These are phyloP conservation scores for Monosporascus sp. DNA, from an alignment of 2,329 filamentous ascomycete species.

Conservation along the genomic window DNA sequence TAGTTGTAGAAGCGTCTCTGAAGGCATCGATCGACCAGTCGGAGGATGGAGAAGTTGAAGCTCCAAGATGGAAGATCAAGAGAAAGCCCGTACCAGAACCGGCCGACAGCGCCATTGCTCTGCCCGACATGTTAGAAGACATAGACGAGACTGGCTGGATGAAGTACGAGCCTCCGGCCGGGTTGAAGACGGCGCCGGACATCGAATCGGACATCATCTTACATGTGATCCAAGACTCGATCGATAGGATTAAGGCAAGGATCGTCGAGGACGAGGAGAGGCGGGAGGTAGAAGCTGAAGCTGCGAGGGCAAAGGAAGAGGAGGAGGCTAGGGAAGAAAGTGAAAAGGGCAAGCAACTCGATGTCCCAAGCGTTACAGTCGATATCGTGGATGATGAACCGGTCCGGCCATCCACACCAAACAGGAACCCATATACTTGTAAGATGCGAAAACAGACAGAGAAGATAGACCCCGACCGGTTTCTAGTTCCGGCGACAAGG, in stretches of 20 bases:
- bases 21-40: neutral
- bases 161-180: constrained; percentile 40
- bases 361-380: neutral
- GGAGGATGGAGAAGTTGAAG: constrained; percentile 4
- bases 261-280: constrained; percentile 29
- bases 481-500: constrained; percentile 6
- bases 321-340: constrained; percentile 7
- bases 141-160: constrained; percentile 37
- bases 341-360: constrained; percentile 1
- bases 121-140: constrained; percentile 16
- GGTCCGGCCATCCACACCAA: neutral
- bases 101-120: neutral
- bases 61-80: constrained; percentile 17
- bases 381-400: constrained; percentile 1
- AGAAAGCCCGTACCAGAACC: constrained; percentile 10
- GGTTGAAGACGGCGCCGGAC: constrained; percentile 33
- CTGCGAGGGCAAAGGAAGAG: constrained; percentile 17
- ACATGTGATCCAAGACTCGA: constrained; percentile 38
- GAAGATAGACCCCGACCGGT: constrained; percentile 4
- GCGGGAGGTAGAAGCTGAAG: constrained; percentile 24
- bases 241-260: constrained; percentile 38
- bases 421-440: neutral
- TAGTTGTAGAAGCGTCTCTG: neutral
- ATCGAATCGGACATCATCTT: constrained; percentile 35
- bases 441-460: neutral